phyloP scores from a whole-genome alignment of 257 asterid genomes.

The Primulina huaijiensis region DNA sequence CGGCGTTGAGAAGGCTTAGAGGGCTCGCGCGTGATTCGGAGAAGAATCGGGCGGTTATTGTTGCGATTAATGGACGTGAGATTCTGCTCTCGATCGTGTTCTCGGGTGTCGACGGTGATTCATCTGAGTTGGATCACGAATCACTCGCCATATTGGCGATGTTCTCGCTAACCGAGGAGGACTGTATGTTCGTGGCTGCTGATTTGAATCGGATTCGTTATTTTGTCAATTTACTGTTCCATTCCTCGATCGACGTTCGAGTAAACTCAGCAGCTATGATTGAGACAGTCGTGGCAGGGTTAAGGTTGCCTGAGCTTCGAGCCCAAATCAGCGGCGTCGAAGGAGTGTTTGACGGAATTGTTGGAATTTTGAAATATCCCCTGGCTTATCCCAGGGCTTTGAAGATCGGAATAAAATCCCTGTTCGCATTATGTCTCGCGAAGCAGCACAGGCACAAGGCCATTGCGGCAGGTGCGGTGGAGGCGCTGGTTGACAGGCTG shows the following conservation, averaged over 20 bases:
- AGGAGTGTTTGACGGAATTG: conserved; percentile 69
- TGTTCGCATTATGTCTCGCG: conserved; percentile 79
- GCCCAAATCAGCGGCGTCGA: conserved; percentile 54
- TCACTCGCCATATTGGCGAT: conserved; percentile 60
- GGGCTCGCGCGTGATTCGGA: conserved; percentile 87
- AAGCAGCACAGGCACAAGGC: conserved; percentile 86
- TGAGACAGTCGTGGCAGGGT: conserved; percentile 60
- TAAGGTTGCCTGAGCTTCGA: conserved; percentile 78
- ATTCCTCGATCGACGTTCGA: conserved; percentile 77
- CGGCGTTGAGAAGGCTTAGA: conserved; percentile 63
- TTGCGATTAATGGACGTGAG: conserved; percentile 48
- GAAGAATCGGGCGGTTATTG: conserved; percentile 69
- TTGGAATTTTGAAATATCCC: conserved; percentile 65
- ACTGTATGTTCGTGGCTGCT: conserved; percentile 65
- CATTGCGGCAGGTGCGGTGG: conserved; percentile 77
- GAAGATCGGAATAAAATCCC: conserved; percentile 75
- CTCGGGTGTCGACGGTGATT: conserved; percentile 30
- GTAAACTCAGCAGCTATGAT: conserved; percentile 87
- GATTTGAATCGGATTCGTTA: conserved; percentile 50
- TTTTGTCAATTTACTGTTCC: conserved; percentile 68
- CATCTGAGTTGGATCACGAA: conserved; percentile 64
- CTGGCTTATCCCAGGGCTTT: conserved; percentile 62
- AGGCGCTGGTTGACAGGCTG: conserved; percentile 55
- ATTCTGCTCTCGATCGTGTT: conserved; percentile 51
- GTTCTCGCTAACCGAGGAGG: conserved; percentile 60